These are phyloP conservation scores for Hanseniaspora thailandica DNA, from an alignment of 805 yeast genomes.

Conservation along the genomic window DNA sequence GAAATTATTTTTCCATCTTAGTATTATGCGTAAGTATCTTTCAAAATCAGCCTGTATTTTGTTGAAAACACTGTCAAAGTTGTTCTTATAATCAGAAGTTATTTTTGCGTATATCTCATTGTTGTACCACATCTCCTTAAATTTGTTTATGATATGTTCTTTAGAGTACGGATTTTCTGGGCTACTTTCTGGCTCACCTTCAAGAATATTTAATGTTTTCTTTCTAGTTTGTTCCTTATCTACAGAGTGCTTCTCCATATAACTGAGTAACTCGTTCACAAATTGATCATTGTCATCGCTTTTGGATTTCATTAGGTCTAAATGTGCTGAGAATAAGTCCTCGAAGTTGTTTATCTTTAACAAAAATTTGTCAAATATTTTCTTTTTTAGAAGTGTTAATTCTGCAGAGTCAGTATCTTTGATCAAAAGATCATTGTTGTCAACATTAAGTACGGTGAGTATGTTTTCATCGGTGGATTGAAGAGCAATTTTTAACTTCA, in stretches of 20 bases:
- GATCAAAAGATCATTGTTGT: neutral
- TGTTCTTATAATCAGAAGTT: neutral
- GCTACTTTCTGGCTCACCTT: constrained; percentile 7
- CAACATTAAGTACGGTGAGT: neutral
- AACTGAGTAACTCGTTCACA: neutral
- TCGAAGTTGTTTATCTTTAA: neutral
- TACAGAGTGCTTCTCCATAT: neutral
- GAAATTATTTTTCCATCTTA: neutral
- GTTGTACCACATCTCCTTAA: neutral
- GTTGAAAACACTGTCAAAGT: neutral
- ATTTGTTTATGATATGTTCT: constrained; percentile 3
- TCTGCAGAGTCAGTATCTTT: constrained; percentile 3
- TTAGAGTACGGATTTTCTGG: neutral
- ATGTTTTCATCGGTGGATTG: neutral
- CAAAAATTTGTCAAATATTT: neutral
- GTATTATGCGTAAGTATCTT: neutral
- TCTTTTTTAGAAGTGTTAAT: neutral
- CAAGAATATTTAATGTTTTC: neutral
- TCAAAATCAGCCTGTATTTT: neutral
- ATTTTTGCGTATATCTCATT: neutral
- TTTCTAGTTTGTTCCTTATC: neutral
- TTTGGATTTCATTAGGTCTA: neutral
- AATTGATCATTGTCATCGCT: neutral
- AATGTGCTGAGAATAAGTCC: neutral
- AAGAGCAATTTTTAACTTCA: constrained; percentile 6